Base-by-base conservation (phyloP, 495 filamentous ascomycete genomes). In the Daldinia loculata region DNA sequence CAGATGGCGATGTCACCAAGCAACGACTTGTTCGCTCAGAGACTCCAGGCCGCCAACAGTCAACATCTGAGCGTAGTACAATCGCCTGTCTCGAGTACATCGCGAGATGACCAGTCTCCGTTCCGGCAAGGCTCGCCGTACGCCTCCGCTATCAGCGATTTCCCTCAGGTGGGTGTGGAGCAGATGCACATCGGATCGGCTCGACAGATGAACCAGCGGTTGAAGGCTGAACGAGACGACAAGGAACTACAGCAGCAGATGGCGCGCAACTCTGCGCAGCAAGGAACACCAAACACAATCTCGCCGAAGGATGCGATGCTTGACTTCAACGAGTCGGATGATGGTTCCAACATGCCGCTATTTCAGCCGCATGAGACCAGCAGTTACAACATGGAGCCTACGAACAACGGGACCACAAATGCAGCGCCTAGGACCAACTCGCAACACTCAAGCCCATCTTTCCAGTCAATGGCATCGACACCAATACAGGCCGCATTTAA, bases 281-380 rank as follows among this genome's bases (percentile, higher is more conserved):
- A 76, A 61, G 59, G 59, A 14, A 89, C 89, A 12, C 89, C 92
- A 0, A 92, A 92, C 76, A 98, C 96, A 5, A 98, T 99, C 58
- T 99, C 95, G 14, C 95, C 95, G 32, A 97, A 98, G 83, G 95
- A 98, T 74, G 93, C 94, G 4, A 77, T 95, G 66, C 82, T 97
- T 65, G 95, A 97, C 27, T 97, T 93, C 77, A 85, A 90, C 62
- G 91, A 94, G 48, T 79, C 85, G 7, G 88, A 91, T 14, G 91
- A 90, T 0, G 90, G 91, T 59, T 80, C 86, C 6, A 86, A 86
- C 63, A 85, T 90, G 70, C 88, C 92, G 38, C 79, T 96, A 32
- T 94, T 94, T 79, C 88, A 91, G 32, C 77, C 76, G 77, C 70
- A 85, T 19, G 72, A 77, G 29, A 45, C 66, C 9, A 75, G 52